Conservation (phyloP, 2,329 filamentous ascomycete genomes). For the Cladosporium sp. region DNA sequence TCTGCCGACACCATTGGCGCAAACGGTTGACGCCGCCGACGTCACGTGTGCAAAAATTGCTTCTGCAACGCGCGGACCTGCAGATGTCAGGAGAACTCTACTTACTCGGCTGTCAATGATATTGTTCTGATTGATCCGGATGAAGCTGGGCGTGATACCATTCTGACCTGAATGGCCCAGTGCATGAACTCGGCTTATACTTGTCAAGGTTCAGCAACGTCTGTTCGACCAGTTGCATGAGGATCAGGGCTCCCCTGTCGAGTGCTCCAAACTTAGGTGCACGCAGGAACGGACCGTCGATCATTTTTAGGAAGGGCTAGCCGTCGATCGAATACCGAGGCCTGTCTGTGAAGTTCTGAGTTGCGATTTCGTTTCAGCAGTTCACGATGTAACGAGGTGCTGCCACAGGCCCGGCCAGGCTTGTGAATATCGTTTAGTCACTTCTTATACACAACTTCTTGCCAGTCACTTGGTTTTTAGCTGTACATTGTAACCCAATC, state of each 20-base stretch:
- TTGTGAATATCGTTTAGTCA: neutral
- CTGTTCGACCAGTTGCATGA: neutral
- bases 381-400: neutral
- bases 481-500: slow-evolving; percentile 14
- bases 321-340: slow-evolving; percentile 17
- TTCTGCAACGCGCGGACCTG: slow-evolving; percentile 20
- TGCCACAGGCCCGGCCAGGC: neutral
- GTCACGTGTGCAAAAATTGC: slow-evolving; percentile 8
- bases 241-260: slow-evolving; percentile 14
- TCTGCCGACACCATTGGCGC: slow-evolving; percentile 7
- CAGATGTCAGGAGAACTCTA: neutral
- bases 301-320: slow-evolving; percentile 14
- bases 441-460: neutral
- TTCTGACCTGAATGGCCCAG: neutral
- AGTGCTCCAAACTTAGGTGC: slow-evolving; percentile 3
- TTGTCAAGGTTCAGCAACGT: neutral
- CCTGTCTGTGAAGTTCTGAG: slow-evolving; percentile 13
- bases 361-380: slow-evolving; percentile 1
- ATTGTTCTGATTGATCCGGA: neutral
- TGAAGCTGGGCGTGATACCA: neutral
- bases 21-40: slow-evolving; percentile 14
- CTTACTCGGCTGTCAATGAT: neutral
- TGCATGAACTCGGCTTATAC: neutral
- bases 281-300: slow-evolving; percentile 10
- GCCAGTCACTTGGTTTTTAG: neutral